A percentile compares a stretch with the other conserved stretches of the same genome.
phyloP scores from a whole-genome alignment of 2,329 filamentous ascomycete species.

The Trichophyton mentagrophytes region DNA sequence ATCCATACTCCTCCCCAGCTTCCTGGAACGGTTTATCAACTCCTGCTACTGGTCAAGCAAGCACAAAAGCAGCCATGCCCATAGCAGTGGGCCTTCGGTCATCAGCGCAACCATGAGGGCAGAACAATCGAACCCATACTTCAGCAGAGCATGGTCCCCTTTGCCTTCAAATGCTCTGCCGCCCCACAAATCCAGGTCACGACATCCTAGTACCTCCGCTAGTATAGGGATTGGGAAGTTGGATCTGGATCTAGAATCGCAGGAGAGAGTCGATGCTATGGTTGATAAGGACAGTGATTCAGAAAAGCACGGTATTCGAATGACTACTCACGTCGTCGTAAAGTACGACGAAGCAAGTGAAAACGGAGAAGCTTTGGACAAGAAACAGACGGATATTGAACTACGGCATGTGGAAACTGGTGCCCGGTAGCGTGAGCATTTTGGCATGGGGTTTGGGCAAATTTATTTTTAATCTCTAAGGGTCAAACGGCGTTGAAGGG shows the following conservation, averaged over 20 bases:
- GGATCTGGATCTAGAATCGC: background rate
- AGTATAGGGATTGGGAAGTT: background rate
- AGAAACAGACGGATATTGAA: background rate
- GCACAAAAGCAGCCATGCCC: background rate
- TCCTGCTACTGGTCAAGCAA: background rate
- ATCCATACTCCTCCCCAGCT: constrained; percentile 8
- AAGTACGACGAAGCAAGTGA: background rate
- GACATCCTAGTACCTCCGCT: background rate
- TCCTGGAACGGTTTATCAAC: background rate
- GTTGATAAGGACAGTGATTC: background rate
- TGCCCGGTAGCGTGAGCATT: background rate
- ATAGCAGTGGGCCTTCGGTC: background rate
- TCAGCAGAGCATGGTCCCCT: background rate
- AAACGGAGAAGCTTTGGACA: background rate
- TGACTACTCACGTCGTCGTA: background rate
- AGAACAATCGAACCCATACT: background rate
- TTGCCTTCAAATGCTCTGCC: background rate
- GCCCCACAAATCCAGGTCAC: background rate
- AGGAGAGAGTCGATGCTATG: background rate
- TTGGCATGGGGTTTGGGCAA: background rate
- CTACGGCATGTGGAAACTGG: background rate
- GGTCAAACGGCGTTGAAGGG: background rate
- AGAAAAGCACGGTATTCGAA: background rate
- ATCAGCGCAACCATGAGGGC: background rate
- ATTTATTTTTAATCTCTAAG: background rate